Percentiles rank a stretch among this genome's conserved stretches.
These are phyloP conservation scores for Parastagonospora nodorum DNA, from an alignment of 2,329 filamentous ascomycete genomes.

Conservation along the genomic window DNA sequence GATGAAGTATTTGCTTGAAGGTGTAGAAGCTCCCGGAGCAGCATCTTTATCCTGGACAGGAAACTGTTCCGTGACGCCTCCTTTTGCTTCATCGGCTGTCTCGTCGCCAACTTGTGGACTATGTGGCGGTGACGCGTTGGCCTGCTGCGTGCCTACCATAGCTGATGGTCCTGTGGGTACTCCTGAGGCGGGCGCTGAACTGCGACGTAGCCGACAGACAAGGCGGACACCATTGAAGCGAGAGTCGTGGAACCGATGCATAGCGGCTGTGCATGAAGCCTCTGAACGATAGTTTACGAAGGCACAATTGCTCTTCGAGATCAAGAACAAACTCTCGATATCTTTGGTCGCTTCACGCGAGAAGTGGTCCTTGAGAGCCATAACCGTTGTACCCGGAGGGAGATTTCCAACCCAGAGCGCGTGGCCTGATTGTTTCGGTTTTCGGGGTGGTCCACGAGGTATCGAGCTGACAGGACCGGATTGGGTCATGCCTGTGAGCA, in stretches of 20 bases:
- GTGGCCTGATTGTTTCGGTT: constrained; percentile 75
- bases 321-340: constrained; percentile 88
- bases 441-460: constrained; percentile 67
- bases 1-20: constrained; percentile 82
- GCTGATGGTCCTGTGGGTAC: constrained; percentile 62
- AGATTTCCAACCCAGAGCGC: constrained; percentile 97
- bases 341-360: constrained; percentile 75
- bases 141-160: constrained; percentile 38
- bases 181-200: constrained; percentile 51
- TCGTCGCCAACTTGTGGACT: constrained; percentile 27
- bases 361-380: constrained; percentile 88
- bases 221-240: constrained; percentile 84
- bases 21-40: constrained; percentile 30
- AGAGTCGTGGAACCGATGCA: constrained; percentile 87
- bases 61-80: constrained; percentile 11
- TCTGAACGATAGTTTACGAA: constrained; percentile 95
- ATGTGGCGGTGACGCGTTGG: constrained; percentile 29
- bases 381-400: constrained; percentile 79
- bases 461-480: constrained; percentile 39
- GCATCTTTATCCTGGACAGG: constrained; percentile 16
- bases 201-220: constrained; percentile 78
- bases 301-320: constrained; percentile 95
- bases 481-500: constrained; percentile 23
- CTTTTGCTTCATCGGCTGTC: constrained; percentile 12
- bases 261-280: constrained; percentile 72